These are phyloP conservation scores for Mycocentrospora acerina DNA, from an alignment of 2,329 filamentous ascomycete genomes.

Conservation along the genomic window DNA sequence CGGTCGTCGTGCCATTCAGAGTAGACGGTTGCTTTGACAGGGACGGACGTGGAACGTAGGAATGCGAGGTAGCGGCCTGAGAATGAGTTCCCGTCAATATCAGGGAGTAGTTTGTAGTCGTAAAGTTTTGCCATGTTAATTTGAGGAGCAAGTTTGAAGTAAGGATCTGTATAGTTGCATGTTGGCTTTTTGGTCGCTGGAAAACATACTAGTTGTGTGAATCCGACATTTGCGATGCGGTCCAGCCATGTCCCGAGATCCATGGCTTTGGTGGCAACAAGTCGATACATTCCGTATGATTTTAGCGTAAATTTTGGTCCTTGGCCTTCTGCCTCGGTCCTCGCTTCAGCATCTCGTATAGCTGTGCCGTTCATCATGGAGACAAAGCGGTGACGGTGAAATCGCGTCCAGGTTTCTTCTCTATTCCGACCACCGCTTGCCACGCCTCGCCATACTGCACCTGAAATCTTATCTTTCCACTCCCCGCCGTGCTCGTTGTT, in stretches of 20 bases:
- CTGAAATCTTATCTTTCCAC: conserved; percentile 48
- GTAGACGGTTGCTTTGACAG: conserved; percentile 77
- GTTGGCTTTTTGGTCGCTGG: conserved; percentile 36
- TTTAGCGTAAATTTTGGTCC: conserved; percentile 46
- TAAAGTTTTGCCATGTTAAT: conserved; percentile 48
- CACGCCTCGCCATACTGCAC: conserved; percentile 51
- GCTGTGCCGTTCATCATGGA: conserved; percentile 70
- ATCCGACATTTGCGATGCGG: conserved; percentile 44
- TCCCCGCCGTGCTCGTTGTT: conserved; percentile 40
- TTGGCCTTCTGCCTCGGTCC: conserved; percentile 11
- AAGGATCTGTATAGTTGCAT: conserved; percentile 51
- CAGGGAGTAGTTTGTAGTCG: conserved; percentile 67
- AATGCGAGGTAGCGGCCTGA: conserved; percentile 53
- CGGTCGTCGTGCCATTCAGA: conserved; percentile 75
- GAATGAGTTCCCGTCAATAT: conserved; percentile 69
- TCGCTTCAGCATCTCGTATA: conserved; percentile 51
- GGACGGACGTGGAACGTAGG: conserved; percentile 67
- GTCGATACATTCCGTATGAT: conserved; percentile 41
- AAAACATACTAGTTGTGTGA: conserved; percentile 49
- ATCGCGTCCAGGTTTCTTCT: conserved; percentile 65
- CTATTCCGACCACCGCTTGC: conserved; percentile 52
- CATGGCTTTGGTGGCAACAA: conserved; percentile 30
- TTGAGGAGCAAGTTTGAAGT: conserved; percentile 35
- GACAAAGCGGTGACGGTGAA: conserved; percentile 75
- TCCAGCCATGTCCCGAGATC: conserved; percentile 45